A percentile compares a stretch with the other conserved stretches of the same genome.
phyloP scores from a whole-genome alignment of 306 rosid species.

The Rubus idaeus region DNA sequence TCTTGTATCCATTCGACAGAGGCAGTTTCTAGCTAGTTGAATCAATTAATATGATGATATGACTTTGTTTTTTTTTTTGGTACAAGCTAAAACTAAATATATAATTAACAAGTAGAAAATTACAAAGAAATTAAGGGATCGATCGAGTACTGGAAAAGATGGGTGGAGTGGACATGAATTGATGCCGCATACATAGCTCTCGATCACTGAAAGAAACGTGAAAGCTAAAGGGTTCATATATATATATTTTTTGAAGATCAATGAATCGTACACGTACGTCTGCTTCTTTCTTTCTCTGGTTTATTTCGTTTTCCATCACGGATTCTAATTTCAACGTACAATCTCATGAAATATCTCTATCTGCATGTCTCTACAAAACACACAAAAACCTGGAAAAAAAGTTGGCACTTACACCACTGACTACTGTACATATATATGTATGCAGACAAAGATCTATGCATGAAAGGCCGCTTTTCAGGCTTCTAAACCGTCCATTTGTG shows the following conservation, averaged over 20 bases:
- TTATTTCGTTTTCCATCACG: constrained; percentile 7
- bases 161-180: background rate
- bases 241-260: background rate
- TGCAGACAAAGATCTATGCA: background rate
- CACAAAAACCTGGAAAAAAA: background rate
- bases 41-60: background rate
- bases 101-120: too few relatives aligned
- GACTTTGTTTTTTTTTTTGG: too few relatives aligned
- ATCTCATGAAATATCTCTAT: background rate
- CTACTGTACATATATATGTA: background rate
- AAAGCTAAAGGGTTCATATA: background rate
- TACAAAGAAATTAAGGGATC: too few relatives aligned
- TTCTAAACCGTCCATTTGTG: background rate
- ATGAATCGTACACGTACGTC: background rate
- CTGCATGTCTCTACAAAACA: background rate
- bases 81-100: too few relatives aligned
- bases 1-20: background rate
- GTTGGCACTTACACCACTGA: background rate
- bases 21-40: background rate
- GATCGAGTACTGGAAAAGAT: background rate
- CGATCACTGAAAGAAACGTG: background rate
- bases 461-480: background rate
- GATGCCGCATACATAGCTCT: background rate
- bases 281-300: background rate
- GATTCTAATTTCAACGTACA: background rate